Evolutionary conservation across 305 asterid genomes (phyloP).

Genomic region (Fraxinus sp.): DNA sequence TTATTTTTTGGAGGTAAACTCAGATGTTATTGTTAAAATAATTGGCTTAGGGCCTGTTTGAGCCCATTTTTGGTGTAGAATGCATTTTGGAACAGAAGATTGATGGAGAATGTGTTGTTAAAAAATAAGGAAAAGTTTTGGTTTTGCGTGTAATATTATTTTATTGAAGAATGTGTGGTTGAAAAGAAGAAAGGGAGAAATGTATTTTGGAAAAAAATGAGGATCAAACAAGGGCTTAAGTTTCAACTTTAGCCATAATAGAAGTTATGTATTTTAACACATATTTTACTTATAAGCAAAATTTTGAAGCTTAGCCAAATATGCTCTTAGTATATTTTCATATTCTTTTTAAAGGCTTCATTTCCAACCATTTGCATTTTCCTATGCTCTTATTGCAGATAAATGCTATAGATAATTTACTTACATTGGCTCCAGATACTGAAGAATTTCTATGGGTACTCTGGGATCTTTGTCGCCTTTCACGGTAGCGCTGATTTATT

Average conservation of each 20-base stretch:
- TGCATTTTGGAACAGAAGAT: neutral
- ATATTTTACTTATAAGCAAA: neutral
- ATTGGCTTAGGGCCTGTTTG: neutral
- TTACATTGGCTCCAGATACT: slow-evolving; percentile 59
- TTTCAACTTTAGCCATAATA: neutral
- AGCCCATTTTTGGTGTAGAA: neutral
- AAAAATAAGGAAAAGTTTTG: neutral
- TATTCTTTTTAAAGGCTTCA: neutral
- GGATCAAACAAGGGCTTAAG: neutral
- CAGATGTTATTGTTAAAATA: neutral
- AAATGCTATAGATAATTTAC: slow-evolving; percentile 64
- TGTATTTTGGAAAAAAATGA: neutral
- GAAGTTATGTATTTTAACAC: neutral
- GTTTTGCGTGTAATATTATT: neutral
- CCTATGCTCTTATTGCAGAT: slow-evolving; percentile 47
- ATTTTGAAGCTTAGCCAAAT: neutral
- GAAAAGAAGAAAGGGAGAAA: neutral
- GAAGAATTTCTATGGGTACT: slow-evolving; percentile 92
- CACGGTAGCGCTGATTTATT: slow-evolving; percentile 58
- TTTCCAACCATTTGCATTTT: slow-evolving; percentile 25
- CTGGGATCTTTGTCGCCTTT: slow-evolving; percentile 92
- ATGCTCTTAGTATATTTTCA: neutral
- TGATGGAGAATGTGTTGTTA: neutral
- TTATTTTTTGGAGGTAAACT: neutral
- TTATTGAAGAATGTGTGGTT: neutral